Evolutionary conservation across 805 yeast species (phyloP).

Genomic region (Lachancea sp.): DNA sequence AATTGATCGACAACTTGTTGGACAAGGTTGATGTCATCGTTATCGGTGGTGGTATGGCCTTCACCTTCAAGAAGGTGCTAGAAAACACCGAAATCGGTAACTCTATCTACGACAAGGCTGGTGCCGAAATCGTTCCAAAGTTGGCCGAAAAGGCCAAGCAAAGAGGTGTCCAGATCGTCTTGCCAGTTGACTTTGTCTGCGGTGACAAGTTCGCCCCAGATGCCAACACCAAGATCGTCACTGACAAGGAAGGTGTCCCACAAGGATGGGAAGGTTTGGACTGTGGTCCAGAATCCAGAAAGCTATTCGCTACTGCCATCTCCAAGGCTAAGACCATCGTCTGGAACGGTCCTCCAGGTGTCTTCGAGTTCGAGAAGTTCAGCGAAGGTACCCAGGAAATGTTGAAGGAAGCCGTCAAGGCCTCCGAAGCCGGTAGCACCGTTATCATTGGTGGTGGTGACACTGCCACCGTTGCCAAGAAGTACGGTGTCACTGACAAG

Average conservation of each 20-base stretch:
- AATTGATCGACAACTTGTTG: conserved; percentile 91
- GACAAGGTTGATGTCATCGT: conserved; percentile 93
- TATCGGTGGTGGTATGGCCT: conserved; percentile 99
- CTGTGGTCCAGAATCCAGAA: conserved; percentile 83
- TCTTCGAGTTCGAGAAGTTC: conserved; percentile 91
- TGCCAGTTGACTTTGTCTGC: conserved; percentile 94
- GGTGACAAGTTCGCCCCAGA: conserved; percentile 92
- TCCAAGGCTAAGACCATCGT: conserved; percentile 94
- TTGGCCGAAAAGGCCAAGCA: conserved; percentile 94
- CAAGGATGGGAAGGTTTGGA: conserved; percentile 95
- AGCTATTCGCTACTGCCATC: conserved; percentile 74
- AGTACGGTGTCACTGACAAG: conserved; percentile 93
- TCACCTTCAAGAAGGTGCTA: conserved; percentile 94
- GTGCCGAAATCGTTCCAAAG: conserved; percentile 90
- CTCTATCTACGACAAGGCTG: conserved; percentile 88
- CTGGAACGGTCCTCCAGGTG: conserved; percentile 99
- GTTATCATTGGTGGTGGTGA: conserved; percentile 98
- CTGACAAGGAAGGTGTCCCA: conserved; percentile 88
- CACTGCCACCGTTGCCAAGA: conserved; percentile 98
- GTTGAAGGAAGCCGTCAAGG: conserved; percentile 80
- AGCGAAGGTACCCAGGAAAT: conserved; percentile 87
- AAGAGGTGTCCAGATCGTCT: conserved; percentile 86
- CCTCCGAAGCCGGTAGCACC: conserved; percentile 83
- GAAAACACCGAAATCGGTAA: conserved; percentile 83
- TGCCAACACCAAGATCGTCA: conserved; percentile 78